A percentile compares a stretch with the other conserved stretches of the same genome.
phyloP scores from a whole-genome alignment of 768 basidiomycete species.

The Lentinula edodes region DNA sequence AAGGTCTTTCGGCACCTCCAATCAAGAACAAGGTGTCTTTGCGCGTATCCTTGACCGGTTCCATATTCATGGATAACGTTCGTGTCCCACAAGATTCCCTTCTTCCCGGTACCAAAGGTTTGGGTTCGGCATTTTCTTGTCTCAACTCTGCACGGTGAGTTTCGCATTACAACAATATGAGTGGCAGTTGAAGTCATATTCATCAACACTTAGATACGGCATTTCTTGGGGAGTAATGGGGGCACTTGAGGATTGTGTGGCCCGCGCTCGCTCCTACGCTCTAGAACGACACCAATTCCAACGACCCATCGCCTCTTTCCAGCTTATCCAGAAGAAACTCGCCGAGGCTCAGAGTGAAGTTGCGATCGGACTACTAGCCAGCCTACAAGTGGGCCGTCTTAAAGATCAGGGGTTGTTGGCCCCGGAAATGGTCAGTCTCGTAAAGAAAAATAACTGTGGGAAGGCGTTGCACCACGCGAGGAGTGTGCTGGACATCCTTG shows the following conservation, averaged over 20 bases:
- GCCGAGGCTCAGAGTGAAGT: slow-evolving; percentile 90
- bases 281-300: slow-evolving; percentile 89
- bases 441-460: slow-evolving; percentile 95
- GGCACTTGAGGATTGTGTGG: slow-evolving; percentile 87
- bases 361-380: slow-evolving; percentile 70
- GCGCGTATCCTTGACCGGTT: slow-evolving; percentile 77
- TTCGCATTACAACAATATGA: neutral
- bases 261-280: slow-evolving; percentile 73
- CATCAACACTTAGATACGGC: slow-evolving; percentile 47
- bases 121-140: slow-evolving; percentile 87
- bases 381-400: slow-evolving; percentile 76
- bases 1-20: slow-evolving; percentile 76
- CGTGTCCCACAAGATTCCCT: slow-evolving; percentile 67
- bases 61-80: slow-evolving; percentile 91
- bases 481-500: slow-evolving; percentile 81
- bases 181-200: neutral
- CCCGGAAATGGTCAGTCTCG: slow-evolving; percentile 91
- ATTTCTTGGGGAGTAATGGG: slow-evolving; percentile 98
- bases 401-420: slow-evolving; percentile 72
- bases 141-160: slow-evolving; percentile 77
- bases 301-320: slow-evolving; percentile 88
- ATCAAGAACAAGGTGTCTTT: slow-evolving; percentile 95
- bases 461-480: slow-evolving; percentile 85
- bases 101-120: slow-evolving; percentile 71
- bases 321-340: slow-evolving; percentile 96